Evolutionary conservation across 352 stramenopile genomes (phyloP).

Genomic region (Pythium guiyangense): DNA sequence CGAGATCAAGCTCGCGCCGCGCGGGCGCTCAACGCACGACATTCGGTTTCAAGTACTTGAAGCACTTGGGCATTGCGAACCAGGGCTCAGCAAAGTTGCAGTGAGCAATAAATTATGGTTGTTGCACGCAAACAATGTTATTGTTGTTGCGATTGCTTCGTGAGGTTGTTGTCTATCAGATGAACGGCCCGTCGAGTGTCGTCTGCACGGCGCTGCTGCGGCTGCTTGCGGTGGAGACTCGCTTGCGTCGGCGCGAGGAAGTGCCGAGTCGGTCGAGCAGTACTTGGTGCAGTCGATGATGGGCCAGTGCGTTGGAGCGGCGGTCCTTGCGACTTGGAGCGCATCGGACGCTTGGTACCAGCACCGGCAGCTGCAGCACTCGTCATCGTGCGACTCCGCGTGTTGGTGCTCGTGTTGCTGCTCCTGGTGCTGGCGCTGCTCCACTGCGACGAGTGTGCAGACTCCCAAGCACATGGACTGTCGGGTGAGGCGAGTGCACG

Average conservation of each 20-base stretch:
- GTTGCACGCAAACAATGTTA: no score
- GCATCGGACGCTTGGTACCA: neutral
- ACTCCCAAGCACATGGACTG: neutral
- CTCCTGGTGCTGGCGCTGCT: neutral
- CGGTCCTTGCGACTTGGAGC: slow-evolving; percentile 16
- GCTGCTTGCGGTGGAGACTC: slow-evolving; percentile 47
- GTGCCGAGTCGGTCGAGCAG: slow-evolving; percentile 10
- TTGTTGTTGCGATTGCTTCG: no score
- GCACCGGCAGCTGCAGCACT: neutral
- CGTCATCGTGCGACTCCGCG: neutral
- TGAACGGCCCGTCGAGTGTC: slow-evolving; percentile 41
- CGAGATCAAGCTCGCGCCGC: slow-evolving; percentile 68
- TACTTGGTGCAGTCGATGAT: neutral
- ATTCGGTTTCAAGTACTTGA: slow-evolving; percentile 87
- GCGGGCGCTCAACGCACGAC: slow-evolving; percentile 62
- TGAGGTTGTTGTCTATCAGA: slow-evolving; percentile 10
- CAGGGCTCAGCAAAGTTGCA: no score
- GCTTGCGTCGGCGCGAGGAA: slow-evolving; percentile 68
- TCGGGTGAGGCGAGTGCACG: slow-evolving; percentile 25
- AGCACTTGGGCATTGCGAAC: slow-evolving; percentile 82
- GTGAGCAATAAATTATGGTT: no score
- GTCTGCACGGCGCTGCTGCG: slow-evolving; percentile 14
- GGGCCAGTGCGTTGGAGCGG: no score
- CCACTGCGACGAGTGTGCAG: no score
- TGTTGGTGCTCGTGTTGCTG: neutral